Evolutionary conservation across 1,284 basidiomycete species (phyloP).

Genomic region (Caloboletus inedulis): DNA sequence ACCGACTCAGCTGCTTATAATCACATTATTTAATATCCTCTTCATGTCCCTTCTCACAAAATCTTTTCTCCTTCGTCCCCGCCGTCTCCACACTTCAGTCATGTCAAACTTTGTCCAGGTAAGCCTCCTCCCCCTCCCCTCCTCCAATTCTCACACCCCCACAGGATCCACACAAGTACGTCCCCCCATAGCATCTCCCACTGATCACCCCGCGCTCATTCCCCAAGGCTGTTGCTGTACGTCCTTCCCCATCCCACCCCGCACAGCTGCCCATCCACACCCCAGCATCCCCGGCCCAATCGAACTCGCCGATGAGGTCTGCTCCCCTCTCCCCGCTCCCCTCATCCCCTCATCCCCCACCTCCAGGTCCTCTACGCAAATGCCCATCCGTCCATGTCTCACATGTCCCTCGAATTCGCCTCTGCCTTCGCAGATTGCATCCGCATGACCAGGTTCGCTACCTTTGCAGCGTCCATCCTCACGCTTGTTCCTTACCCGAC

Average conservation of each 20-base stretch:
- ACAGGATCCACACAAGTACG: constrained; percentile 63
- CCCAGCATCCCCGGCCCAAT: constrained; percentile 78
- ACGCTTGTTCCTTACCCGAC: background rate
- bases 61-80: background rate
- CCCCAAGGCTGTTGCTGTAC: constrained; percentile 61
- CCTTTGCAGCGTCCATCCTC: background rate
- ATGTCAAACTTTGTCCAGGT: constrained; percentile 4
- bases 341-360: background rate
- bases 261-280: background rate
- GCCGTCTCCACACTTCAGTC: background rate
- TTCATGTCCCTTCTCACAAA: background rate
- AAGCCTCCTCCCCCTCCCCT: background rate
- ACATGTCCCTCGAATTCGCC: constrained; percentile 90
- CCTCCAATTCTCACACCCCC: too few relatives aligned
- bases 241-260: constrained; percentile 19
- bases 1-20: too few relatives aligned
- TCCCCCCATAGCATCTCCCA: constrained; percentile 6
- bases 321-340: constrained; percentile 25
- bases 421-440: constrained; percentile 90
- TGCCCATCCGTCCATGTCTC: constrained; percentile 85
- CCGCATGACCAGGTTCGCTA: constrained; percentile 70
- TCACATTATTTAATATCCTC: too few relatives aligned
- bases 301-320: constrained; percentile 76
- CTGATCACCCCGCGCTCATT: background rate
- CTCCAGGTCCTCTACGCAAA: constrained; percentile 69